Evolutionary conservation across 805 yeast genomes (phyloP), one percentile per base, ranked within the genome.

Genomic region (Metschnikowia lunata): DNA sequence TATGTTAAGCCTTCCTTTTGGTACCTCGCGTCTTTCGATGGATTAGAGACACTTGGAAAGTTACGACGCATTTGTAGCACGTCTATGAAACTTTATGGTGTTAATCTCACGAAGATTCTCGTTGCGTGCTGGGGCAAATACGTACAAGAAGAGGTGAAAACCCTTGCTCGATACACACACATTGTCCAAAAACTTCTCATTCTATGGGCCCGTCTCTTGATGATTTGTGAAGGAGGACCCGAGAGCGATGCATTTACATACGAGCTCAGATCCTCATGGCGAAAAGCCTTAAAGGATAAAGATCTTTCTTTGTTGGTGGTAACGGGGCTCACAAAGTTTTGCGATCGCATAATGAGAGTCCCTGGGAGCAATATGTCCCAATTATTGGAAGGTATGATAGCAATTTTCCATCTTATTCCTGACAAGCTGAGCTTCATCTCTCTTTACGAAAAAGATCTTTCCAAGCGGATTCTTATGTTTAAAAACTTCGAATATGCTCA

Each of bases 401-500:
- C 52, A 2, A 53, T 70, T 7, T 71, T 67, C 58, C 62, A 66
- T 31, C 56, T 60, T 8, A 42, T 71, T 6, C 54, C 58, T 38
- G 66, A 62, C 51, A 71, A 71, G 40, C 51, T 47, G 27, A 66
- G 61, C 12, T 69, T 71, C 41, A 44, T 67, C 3, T 36, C 49
- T 1, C 44, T 50, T 2, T 71, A 68, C 51, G 63, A 62, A 43
- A 56, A 56, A 32, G 71, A 68, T 32, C 54, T 71, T n/a, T 66
- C 74, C 4, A 60, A 59, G 39, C 51, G 76, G 41, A 55, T 71
- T 38, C 55, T 71, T 34, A 40, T 65, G 26, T 55, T 57, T 27
- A 59, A 52, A 30, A 52, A 51, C 7, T 37, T 59, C 7, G 39
- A 56, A 15, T 39, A 56, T 15, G 43, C 44, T 1, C 40, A 51